Percentiles rank a stretch among this genome's conserved stretches.
phyloP scores from a whole-genome alignment of 164 flowering plant genomes.

The Stephania yunnanensis region DNA sequence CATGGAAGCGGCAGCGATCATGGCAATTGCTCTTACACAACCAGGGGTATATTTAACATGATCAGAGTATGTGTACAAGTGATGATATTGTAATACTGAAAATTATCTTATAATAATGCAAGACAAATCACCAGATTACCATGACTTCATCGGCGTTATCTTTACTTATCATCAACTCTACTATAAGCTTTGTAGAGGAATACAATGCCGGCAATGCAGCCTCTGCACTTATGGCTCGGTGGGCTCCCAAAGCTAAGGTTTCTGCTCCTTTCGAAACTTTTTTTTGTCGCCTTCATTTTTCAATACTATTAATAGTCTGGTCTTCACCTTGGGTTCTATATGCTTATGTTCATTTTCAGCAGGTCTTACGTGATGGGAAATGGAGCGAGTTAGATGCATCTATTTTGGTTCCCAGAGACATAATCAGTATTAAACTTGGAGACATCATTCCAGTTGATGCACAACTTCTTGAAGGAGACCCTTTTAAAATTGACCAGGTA shows the following conservation, averaged over 20 bases:
- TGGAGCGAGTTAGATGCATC: constrained; percentile 86
- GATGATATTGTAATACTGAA: not conserved
- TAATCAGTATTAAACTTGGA: constrained; percentile 79
- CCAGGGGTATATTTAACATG: constrained; percentile 60
- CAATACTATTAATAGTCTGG: not conserved
- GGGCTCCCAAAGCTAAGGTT: constrained; percentile 89
- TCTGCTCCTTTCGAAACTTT: not conserved
- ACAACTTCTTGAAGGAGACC: constrained; percentile 87
- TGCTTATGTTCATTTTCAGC: not conserved
- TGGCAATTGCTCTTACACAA: constrained; percentile 91
- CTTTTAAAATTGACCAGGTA: constrained; percentile 87
- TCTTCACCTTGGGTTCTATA: not conserved
- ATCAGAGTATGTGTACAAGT: not conserved
- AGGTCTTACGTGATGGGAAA: constrained; percentile 80
- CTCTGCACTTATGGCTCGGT: constrained; percentile 89
- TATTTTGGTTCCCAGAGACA: constrained; percentile 81
- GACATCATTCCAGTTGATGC: constrained; percentile 92
- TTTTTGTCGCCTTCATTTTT: not conserved
- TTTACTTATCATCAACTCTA: constrained; percentile 77
- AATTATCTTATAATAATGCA: constrained; percentile 17
- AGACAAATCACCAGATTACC: constrained; percentile 92
- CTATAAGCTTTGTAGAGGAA: constrained; percentile 92
- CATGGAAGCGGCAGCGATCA: constrained; percentile 96
- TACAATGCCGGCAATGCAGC: constrained; percentile 96
- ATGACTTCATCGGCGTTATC: constrained; percentile 86